A percentile compares a stretch with the other conserved stretches of the same genome.
phyloP scores from a whole-genome alignment of 768 basidiomycete genomes.

The Termitomyces sp. region DNA sequence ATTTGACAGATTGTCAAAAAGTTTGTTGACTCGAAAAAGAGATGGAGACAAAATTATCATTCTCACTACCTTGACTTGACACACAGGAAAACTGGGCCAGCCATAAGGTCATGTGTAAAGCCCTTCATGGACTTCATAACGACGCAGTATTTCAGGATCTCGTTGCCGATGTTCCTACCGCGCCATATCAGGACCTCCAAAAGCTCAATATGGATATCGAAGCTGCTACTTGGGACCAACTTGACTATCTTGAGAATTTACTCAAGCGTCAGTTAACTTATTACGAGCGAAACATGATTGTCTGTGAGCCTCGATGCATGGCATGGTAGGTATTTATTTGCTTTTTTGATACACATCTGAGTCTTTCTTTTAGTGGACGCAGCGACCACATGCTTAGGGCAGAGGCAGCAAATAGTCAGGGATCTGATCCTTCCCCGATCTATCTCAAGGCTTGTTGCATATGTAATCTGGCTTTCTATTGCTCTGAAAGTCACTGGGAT shows the following conservation, averaged over 20 bases:
- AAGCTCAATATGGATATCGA: constrained; percentile 6
- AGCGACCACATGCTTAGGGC: constrained; percentile 25
- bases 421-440: neutral
- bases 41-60: too few species aligned
- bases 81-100: constrained; percentile 21
- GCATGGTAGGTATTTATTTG: constrained; percentile 14
- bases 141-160: constrained; percentile 9
- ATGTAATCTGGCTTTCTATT: constrained; percentile 25
- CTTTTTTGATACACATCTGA: too few species aligned
- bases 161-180: constrained; percentile 11
- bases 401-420: constrained; percentile 6
- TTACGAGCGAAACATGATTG: constrained; percentile 14
- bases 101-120: constrained; percentile 32
- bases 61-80: too few species aligned
- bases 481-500: constrained; percentile 22
- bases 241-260: neutral
- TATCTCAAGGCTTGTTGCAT: constrained; percentile 18
- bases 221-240: neutral
- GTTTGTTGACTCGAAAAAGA: constrained; percentile 16
- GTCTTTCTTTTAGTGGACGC: constrained; percentile 15
- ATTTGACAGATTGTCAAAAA: constrained; percentile 28
- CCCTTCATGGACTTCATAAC: constrained; percentile 21
- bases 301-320: constrained; percentile 23
- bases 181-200: constrained; percentile 14
- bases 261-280: constrained; percentile 5